phyloP scores from a whole-genome alignment of 352 stramenopile genomes.

The Phytophthora boehmeriae region DNA sequence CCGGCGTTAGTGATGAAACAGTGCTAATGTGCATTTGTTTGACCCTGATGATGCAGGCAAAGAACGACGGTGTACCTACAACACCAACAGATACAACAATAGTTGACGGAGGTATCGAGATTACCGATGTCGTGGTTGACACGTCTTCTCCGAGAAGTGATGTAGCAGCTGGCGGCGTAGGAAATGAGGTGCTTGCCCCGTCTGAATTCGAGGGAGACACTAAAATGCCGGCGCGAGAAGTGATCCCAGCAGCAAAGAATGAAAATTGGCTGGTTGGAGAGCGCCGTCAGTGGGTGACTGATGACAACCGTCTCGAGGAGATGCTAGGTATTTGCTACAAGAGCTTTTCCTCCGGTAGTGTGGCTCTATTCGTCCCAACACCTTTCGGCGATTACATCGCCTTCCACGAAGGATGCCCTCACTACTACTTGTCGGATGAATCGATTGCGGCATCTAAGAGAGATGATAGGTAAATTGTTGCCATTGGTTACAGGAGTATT shows the following conservation, averaged over 20 bases:
- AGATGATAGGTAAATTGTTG: slow-evolving; percentile 39
- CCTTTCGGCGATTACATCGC: slow-evolving; percentile 86
- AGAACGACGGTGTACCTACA: slow-evolving; percentile 8
- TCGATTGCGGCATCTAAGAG: slow-evolving; percentile 78
- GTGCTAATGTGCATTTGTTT: slow-evolving; percentile 11
- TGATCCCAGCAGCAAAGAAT: slow-evolving; percentile 32
- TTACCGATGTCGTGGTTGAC: slow-evolving; percentile 39
- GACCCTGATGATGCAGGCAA: slow-evolving; percentile 25
- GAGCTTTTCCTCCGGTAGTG: slow-evolving; percentile 71
- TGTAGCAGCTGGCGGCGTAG: background rate
- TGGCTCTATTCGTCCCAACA: slow-evolving; percentile 81
- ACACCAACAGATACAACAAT: slow-evolving; percentile 24
- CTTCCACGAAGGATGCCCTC: slow-evolving; percentile 84
- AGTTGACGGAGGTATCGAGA: slow-evolving; percentile 35
- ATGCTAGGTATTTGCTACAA: slow-evolving; percentile 86
- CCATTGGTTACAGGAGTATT: background rate
- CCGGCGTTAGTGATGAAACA: background rate
- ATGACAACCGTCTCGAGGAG: slow-evolving; percentile 74
- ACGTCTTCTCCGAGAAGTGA: slow-evolving; percentile 35
- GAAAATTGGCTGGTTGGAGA: slow-evolving; percentile 45
- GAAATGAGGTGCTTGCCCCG: background rate
- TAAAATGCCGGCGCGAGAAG: slow-evolving; percentile 33
- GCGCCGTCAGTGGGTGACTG: slow-evolving; percentile 51
- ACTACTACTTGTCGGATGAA: slow-evolving; percentile 84
- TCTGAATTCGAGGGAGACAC: slow-evolving; percentile 19